Evolutionary conservation across 1,284 basidiomycete species (phyloP), one percentile per base, ranked within the genome.

Genomic region (Ceratobasidium sp.): DNA sequence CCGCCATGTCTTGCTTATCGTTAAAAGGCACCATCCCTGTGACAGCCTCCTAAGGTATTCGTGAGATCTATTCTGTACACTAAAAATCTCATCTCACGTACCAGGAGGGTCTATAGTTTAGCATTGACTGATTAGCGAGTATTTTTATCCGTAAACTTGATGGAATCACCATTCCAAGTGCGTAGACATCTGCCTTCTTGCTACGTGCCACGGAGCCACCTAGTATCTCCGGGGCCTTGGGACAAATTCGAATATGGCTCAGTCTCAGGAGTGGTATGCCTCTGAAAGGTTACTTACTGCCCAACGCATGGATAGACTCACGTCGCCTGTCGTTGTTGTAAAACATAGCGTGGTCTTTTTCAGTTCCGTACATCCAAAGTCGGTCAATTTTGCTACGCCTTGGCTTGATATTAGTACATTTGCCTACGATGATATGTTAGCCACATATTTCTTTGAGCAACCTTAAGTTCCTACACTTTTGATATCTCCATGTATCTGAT

Each of bases 401-500:
- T 46, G 7, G 44, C 44, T 46, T 6, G 44, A 46, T 46, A 46
- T 46, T 13, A 46, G 13, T 46, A 46, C 44, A 46, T 46, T 46
- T 46, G 7, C 44, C 44, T 46, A 13, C 13, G 13, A 46, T 13
- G 13, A 46, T n/a, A 46, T 13, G 44, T 46, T 6, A 46, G 6
- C 44, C 7, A 6, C 6, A 13, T 13, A 46, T 46, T 46, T 46
- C 44, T 46, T 13, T 6, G 13, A 46, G 20, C 20, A 7, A 55
- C 20, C 20, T 3, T 23, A 55, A 26, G 42, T 1, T 33, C 40
- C 5, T 46, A 66, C 63, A 42, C 63, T 46, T 46, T 66, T 66
- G n/a, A 66, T 23, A 46, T 66, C 63, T 3, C 63, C 63, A 42
- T 66, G 63, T 42, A 44, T 66, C 63, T 66, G 18, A 39, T 20